Evolutionary conservation across 2,329 filamentous ascomycete species (phyloP).

Genomic region (Colletotrichum eremochloae): DNA sequence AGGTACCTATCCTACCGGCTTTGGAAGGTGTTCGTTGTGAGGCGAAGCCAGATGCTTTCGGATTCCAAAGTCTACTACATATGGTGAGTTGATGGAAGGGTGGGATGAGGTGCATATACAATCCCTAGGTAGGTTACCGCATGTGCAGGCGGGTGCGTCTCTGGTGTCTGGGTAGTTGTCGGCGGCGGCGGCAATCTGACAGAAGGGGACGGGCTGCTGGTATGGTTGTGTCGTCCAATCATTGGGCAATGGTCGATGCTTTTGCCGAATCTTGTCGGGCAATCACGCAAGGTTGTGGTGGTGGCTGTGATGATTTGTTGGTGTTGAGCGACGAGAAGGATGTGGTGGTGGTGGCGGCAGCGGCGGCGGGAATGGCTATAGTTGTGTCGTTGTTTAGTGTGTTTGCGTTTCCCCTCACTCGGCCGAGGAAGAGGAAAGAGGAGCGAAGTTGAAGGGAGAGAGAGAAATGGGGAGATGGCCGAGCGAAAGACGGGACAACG

Average conservation of each 20-base stretch:
- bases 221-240: constrained; percentile 24
- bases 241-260: constrained; percentile 33
- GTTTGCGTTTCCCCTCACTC: constrained; percentile 27
- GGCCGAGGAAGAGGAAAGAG: constrained; percentile 15
- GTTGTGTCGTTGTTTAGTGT: constrained; percentile 22
- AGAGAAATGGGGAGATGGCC: not conserved
- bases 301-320: constrained; percentile 26
- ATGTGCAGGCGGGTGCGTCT: constrained; percentile 17
- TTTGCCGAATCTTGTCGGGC: constrained; percentile 35
- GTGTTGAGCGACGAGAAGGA: constrained; percentile 1
- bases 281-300: constrained; percentile 9
- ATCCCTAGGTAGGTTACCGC: constrained; percentile 1
- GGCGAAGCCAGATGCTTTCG: constrained; percentile 1
- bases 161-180: not conserved
- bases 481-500: not conserved
- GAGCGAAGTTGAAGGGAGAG: constrained; percentile 11
- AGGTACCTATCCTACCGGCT: not conserved
- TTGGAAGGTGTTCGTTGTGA: not conserved
- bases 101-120: constrained; percentile 27
- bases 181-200: constrained; percentile 34
- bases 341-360: not conserved
- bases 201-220: constrained; percentile 14
- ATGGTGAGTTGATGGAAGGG: constrained; percentile 8
- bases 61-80: not conserved
- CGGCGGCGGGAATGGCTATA: not conserved